These are phyloP conservation scores for Xylaria bambusicola DNA, from an alignment of 495 filamentous ascomycete genomes.

Conservation along the genomic window DNA sequence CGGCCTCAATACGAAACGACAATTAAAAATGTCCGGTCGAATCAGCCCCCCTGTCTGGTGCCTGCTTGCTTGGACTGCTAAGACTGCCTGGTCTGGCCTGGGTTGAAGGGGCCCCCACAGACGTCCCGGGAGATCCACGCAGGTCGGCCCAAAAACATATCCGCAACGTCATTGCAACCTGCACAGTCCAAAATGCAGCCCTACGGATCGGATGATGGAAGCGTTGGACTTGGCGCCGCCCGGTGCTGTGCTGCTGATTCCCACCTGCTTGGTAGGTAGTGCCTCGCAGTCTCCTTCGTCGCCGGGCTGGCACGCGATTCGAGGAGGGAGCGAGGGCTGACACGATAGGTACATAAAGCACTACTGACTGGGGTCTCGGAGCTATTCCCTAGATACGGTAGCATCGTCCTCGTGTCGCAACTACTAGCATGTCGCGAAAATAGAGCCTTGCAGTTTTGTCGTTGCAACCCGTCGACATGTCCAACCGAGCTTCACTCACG, in stretches of 20 bases:
- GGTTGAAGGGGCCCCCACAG: constrained; percentile 14
- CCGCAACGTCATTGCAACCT: constrained; percentile 16
- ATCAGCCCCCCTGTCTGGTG: no score
- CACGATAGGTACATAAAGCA: constrained; percentile 11
- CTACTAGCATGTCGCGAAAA: constrained; percentile 12
- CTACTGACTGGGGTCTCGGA: constrained; percentile 16
- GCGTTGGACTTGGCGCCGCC: constrained; percentile 7
- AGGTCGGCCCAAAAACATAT: constrained; percentile 9
- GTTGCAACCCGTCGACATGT: constrained; percentile 10
- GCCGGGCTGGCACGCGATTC: constrained; percentile 1
- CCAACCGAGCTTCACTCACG: constrained; percentile 12
- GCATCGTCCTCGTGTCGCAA: constrained; percentile 19
- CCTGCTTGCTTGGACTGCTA: background rate
- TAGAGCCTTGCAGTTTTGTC: constrained; percentile 5
- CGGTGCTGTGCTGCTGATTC: background rate
- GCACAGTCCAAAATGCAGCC: constrained; percentile 18
- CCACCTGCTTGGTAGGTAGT: no score
- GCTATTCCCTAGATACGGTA: constrained; percentile 14
- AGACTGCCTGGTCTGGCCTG: no score
- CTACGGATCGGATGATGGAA: constrained; percentile 9
- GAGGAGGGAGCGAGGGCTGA: background rate
- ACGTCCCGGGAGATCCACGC: constrained; percentile 15
- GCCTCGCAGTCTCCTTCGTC: background rate
- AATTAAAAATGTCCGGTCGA: constrained; percentile 13
- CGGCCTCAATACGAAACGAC: constrained; percentile 19